Base-by-base conservation (phyloP, 805 yeast species). In the Candida chilensis region DNA sequence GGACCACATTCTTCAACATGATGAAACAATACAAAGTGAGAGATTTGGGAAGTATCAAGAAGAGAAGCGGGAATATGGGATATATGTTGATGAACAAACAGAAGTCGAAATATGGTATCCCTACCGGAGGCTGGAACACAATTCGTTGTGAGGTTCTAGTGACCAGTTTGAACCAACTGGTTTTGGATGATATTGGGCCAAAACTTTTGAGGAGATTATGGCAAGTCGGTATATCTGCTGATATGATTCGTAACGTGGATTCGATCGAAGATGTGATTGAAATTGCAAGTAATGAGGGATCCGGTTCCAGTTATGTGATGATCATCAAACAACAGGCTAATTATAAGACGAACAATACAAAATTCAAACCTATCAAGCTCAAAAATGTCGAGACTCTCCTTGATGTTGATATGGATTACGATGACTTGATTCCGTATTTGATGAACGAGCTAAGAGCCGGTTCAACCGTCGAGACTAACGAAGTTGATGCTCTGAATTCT, bases 131-230 rank as follows among this genome's bases (percentile, higher is more conserved):
- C 22, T 73, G 77, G 81, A 59, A 50, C 31, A 66, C 74, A 4
- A 62, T 67, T 20, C 64, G 94, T 40, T 87, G 95, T 51, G 90
- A 86, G 44, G 94, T 88, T 1, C 52, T 92, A 17, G 74, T 92
- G 5, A 70, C 92, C 0, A 70, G 90, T 39, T 68, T 80, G 36
- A 71, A 79, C 14, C 69, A 68, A 20, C 54, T 71, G 1, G 55
- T 70, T 13, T 52, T 85, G 36, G 64, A 65, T 15, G 72, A 77
- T 1, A 57, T 71, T 29, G 90, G 88, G 1, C 69, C 77, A 19
- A 80, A 74, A 27, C 56, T 85, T 5, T 44, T 86, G 32, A 71
- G 66, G 25, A 57, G 59, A 22, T 48, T 92, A 17, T 88, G 99
- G 97, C 60, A 67, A 5, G 54, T 60, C n/a, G 78, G 74, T n/a